Conservation (phyloP, 2,329 filamentous ascomycete species). For the Talaromyces piceae region DNA sequence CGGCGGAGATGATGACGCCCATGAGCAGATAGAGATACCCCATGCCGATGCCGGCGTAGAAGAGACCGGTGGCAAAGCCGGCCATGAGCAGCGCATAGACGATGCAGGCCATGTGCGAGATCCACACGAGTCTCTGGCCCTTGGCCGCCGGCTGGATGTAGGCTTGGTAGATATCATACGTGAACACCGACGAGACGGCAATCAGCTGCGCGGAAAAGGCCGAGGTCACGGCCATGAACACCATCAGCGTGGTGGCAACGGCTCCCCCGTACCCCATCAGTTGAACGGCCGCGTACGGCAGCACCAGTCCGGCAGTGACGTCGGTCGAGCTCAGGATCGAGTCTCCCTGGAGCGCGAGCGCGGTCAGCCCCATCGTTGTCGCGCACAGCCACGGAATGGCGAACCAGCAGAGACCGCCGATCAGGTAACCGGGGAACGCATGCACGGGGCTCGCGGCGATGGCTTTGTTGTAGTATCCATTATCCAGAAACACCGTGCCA, state of each 20-base stretch:
- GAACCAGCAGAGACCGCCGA: constrained; percentile 83
- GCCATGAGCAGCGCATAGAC: constrained; percentile 72
- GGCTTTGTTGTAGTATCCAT: constrained; percentile 86
- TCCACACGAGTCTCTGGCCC: constrained; percentile 69
- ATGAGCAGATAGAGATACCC: constrained; percentile 84
- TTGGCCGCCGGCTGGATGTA: constrained; percentile 74
- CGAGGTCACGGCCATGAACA: constrained; percentile 87
- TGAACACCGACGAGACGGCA: constrained; percentile 79
- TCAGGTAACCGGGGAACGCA: constrained; percentile 79
- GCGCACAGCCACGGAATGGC: constrained; percentile 86
- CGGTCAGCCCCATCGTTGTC: constrained; percentile 79
- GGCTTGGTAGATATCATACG: constrained; percentile 81
- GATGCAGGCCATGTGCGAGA: constrained; percentile 67
- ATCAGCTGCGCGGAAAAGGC: constrained; percentile 78
- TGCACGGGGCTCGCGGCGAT: constrained; percentile 81
- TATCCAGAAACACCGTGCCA: constrained; percentile 75
- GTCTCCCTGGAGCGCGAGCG: constrained; percentile 70
- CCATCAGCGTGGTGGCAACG: constrained; percentile 66
- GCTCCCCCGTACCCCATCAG: constrained; percentile 76
- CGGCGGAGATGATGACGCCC: constrained; percentile 82
- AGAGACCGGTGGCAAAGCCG: constrained; percentile 66
- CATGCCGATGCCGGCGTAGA: constrained; percentile 71
- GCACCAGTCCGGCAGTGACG: constrained; percentile 72
- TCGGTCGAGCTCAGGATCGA: constrained; percentile 65
- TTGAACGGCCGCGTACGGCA: constrained; percentile 78